A percentile compares a stretch with the other conserved stretches of the same genome.
Conservation (phyloP, 441 rosid species). For the Lagerstroemia fauriei region DNA sequence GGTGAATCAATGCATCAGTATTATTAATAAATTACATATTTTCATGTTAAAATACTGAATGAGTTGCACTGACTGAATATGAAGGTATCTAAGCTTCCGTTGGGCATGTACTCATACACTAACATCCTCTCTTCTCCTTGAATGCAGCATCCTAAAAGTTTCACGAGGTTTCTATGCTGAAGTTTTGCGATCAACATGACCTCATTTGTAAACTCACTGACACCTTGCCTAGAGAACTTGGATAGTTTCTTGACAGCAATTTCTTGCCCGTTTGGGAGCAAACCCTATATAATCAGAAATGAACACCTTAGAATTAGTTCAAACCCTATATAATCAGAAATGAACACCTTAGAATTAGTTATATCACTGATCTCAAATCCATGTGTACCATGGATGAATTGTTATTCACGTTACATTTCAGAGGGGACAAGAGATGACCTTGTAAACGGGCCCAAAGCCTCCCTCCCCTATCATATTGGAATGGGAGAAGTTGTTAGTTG, state of each 20-base stretch:
- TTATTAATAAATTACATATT: background rate
- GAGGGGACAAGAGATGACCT: constrained; percentile 16
- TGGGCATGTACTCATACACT: constrained; percentile 43
- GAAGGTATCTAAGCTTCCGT: constrained; percentile 36
- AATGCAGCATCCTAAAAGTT: constrained; percentile 44
- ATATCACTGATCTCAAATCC: no score
- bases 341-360: no score
- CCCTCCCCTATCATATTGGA: constrained; percentile 36
- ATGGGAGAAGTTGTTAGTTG: constrained; percentile 30
- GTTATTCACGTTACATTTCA: background rate
- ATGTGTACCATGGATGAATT: no score
- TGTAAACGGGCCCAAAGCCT: constrained; percentile 40
- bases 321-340: constrained; percentile 33
- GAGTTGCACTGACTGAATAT: constrained; percentile 30
- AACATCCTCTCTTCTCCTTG: constrained; percentile 43
- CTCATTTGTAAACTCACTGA: constrained; percentile 39
- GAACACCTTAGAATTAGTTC: no score
- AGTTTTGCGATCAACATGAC: constrained; percentile 40
- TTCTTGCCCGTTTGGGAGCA: constrained; percentile 37
- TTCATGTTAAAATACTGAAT: background rate
- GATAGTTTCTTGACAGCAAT: constrained; percentile 46
- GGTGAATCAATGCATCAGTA: background rate
- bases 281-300: constrained; percentile 33
- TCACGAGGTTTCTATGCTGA: constrained; percentile 50
- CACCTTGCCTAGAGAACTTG: constrained; percentile 39